A percentile compares a stretch with the other conserved stretches of the same genome.
These are phyloP conservation scores for Cyberlindnera euphorbiae DNA, from an alignment of 805 yeast species.

Conservation along the genomic window DNA sequence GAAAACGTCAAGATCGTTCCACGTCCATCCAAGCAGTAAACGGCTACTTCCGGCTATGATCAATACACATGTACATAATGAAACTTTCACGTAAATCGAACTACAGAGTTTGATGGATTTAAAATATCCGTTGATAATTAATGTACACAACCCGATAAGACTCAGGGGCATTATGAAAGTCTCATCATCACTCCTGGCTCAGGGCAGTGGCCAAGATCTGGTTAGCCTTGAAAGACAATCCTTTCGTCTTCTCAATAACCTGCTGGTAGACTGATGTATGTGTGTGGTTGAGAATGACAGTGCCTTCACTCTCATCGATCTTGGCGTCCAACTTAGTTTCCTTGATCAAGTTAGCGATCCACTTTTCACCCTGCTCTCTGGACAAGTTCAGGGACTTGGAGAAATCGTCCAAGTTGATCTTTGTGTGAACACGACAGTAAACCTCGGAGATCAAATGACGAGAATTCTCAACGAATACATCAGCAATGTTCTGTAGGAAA, in stretches of 20 bases:
- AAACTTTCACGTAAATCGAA: no score
- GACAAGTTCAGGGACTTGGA: conserved; percentile 40
- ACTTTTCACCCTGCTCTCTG: conserved; percentile 44
- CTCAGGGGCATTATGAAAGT: no score
- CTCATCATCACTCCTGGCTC: conserved; percentile 29
- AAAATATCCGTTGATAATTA: no score
- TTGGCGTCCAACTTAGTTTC: conserved; percentile 50
- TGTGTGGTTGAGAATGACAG: conserved; percentile 51
- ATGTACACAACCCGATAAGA: no score
- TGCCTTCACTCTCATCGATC: conserved; percentile 46
- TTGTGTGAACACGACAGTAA: conserved; percentile 48
- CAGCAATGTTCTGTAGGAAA: conserved; percentile 43
- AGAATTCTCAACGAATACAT: conserved; percentile 40
- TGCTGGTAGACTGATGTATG: conserved; percentile 58
- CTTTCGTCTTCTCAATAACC: conserved; percentile 64
- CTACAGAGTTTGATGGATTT: no score
- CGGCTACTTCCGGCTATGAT: neutral
- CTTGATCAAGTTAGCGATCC: conserved; percentile 46
- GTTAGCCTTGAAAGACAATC: conserved; percentile 52
- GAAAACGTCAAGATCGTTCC: conserved; percentile 17
- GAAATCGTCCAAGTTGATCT: conserved; percentile 41
- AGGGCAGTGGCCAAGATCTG: conserved; percentile 47
- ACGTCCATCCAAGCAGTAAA: conserved; percentile 17
- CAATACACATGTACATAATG: conserved; percentile 10
- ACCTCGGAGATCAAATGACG: conserved; percentile 49